Base-by-base conservation (phyloP, 2,329 filamentous ascomycete genomes). In the Verticillium tricorpus region DNA sequence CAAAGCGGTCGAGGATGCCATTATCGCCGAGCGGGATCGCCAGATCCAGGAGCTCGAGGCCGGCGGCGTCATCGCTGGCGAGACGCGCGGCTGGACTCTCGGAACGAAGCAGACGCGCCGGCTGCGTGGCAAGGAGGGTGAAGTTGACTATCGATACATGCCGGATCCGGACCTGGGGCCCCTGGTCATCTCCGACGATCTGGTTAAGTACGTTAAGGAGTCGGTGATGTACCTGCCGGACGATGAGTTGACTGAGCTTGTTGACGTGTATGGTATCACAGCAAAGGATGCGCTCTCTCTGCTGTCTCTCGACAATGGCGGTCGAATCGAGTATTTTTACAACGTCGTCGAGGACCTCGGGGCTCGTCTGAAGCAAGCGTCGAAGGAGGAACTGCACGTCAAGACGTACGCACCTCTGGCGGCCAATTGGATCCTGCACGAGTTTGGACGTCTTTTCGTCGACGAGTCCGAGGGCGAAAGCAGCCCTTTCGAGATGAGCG, bases 111-210 rank as follows among this genome's bases (percentile, higher is more conserved):
- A 93, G 72, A 98, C 95, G 3, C 87, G 86, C 62, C 85, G 89
- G 50, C 78, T 99, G 54, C 85, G 95, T 69, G 92, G 92, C 31
- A 99, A 99, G 74, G 95, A 98, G 74, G 95, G 95, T 57, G 94
- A 97, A 71, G 93, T 98, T 6, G 95, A 99, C 74, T 99, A 99
- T 75, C 85, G 95, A 52, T 99, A 99, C 72, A 98, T 99, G 94
- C 94, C 95, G 0, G 95, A 99, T 73, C 92, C 95, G 5, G 95
- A 99, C 72, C 82, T 99, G 15, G 84, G 86, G 0, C 92, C 95
- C 1, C 80, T 99, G 1, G 72, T 93, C 2, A 89, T 99, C 63
- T 88, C 87, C 8, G 71, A 82, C 2, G 87, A 91, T 62, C 80
- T 98, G 0, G 78, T 97, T 5, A 71, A 80, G 5, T 80, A 88